Percentiles rank a stretch among this genome's conserved stretches.
Conservation (phyloP, 2,329 filamentous ascomycete species). For the Pyrenophora teres region DNA sequence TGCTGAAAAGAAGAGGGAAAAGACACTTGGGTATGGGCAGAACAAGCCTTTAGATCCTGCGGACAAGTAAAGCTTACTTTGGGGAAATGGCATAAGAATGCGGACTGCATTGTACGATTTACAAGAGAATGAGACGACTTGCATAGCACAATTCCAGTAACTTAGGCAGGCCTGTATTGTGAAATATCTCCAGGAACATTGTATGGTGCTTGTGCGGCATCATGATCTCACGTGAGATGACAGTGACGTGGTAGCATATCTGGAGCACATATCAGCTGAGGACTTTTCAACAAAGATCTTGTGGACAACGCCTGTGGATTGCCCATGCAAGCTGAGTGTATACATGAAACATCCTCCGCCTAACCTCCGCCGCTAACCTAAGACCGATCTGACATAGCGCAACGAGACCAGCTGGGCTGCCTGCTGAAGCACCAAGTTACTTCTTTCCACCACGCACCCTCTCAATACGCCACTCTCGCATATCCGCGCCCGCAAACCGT, state of each 20-base stretch:
- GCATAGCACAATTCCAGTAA: not conserved
- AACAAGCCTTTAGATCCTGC: conserved; percentile 22
- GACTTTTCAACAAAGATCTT: too few species aligned
- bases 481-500: not conserved
- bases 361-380: too few species aligned
- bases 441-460: not conserved
- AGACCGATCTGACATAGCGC: not conserved
- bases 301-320: too few species aligned
- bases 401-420: not conserved
- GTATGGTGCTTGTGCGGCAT: not conserved
- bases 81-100: not conserved
- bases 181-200: not conserved
- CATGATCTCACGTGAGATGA: too few species aligned
- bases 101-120: not conserved
- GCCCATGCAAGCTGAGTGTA: too few species aligned
- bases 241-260: too few species aligned
- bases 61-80: conserved; percentile 6
- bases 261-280: too few species aligned
- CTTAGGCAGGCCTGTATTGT: not conserved
- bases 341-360: too few species aligned
- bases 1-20: conserved; percentile 22
- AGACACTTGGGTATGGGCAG: conserved; percentile 20
- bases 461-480: not conserved
- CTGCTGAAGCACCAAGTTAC: not conserved
- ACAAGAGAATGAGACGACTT: too few species aligned